Conservation (phyloP, 768 basidiomycete species). For the Suillus americanus region DNA sequence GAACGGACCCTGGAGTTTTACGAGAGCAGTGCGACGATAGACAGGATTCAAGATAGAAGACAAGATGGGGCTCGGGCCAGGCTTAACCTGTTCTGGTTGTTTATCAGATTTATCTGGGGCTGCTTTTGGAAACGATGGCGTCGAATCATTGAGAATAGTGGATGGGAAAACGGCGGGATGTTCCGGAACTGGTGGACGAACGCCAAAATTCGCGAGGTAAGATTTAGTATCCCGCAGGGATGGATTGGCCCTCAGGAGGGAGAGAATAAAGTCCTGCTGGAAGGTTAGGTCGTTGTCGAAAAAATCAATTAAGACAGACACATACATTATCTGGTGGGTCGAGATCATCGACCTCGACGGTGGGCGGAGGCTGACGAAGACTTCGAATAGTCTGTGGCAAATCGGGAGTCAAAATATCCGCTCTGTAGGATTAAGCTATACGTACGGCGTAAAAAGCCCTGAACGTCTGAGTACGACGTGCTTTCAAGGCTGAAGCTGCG, state of each 20-base stretch:
- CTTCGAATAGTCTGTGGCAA: constrained; percentile 28
- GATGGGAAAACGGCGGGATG: constrained; percentile 24
- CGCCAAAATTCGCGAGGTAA: constrained; percentile 90
- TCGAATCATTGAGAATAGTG: constrained; percentile 25
- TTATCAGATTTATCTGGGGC: constrained; percentile 17
- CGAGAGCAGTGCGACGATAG: constrained; percentile 83
- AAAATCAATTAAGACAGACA: constrained; percentile 33
- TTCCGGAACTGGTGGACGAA: constrained; percentile 45
- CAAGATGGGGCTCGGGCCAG: constrained; percentile 50
- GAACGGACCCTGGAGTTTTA: constrained; percentile 97
- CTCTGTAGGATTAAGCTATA: constrained; percentile 3
- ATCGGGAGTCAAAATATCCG: constrained; percentile 19
- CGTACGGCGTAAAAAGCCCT: constrained; percentile 59
- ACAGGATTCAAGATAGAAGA: constrained; percentile 85
- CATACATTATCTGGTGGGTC: constrained; percentile 51
- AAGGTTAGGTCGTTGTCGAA: constrained; percentile 11
- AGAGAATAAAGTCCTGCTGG: constrained; percentile 89
- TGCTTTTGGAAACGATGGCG: constrained; percentile 19
- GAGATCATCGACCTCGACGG: constrained; percentile 24
- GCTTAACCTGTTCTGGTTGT: constrained; percentile 37
- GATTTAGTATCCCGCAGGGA: constrained; percentile 88
- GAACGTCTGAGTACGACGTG: constrained; percentile 40
- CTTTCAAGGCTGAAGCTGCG: constrained; percentile 31
- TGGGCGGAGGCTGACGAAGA: constrained; percentile 21
- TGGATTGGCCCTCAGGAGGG: constrained; percentile 89